Percentiles rank a stretch among this genome's conserved stretches.
Conservation (phyloP, 768 basidiomycete species). For the Rhodotorula kratochvilovae region DNA sequence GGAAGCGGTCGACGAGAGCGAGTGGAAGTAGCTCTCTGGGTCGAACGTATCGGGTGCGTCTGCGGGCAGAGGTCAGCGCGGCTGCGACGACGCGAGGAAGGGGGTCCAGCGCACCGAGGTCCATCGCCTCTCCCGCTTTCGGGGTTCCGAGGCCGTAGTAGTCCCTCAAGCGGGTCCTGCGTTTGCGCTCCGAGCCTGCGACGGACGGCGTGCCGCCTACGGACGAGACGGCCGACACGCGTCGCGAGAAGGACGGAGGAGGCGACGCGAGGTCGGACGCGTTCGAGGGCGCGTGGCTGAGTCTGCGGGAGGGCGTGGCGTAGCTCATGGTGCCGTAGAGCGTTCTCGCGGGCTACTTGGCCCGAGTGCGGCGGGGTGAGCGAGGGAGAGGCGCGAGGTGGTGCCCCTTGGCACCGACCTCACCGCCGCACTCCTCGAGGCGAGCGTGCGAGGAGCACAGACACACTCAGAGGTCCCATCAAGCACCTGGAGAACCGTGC, state of each 20-base stretch:
- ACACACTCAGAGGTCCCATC: too few species aligned
- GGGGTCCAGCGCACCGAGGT: conserved; percentile 50
- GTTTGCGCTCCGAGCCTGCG: conserved; percentile 54
- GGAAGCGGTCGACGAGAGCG: conserved; percentile 13
- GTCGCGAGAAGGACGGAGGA: conserved; percentile 18
- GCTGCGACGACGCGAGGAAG: background rate
- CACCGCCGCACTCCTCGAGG: too few species aligned
- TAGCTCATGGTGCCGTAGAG: too few species aligned
- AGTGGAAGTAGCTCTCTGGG: conserved; percentile 7
- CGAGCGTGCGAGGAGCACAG: too few species aligned
- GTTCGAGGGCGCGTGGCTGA: background rate
- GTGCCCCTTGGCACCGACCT: background rate
- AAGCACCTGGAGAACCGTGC: background rate
- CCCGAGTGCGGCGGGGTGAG: background rate
- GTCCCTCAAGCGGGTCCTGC: conserved; percentile 71
- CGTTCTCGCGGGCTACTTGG: too few species aligned
- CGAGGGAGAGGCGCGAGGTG: background rate
- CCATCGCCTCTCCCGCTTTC: conserved; percentile 69
- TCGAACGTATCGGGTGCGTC: conserved; percentile 15
- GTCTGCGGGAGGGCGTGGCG: conserved; percentile 4
- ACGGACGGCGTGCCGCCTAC: background rate
- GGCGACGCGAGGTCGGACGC: conserved; percentile 9
- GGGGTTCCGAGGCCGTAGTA: conserved; percentile 82
- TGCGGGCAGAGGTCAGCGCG: background rate
- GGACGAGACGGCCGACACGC: conserved; percentile 11